Evolutionary conservation across 2,329 filamentous ascomycete genomes (phyloP).

Genomic region (Acrodontium crateriforme): DNA sequence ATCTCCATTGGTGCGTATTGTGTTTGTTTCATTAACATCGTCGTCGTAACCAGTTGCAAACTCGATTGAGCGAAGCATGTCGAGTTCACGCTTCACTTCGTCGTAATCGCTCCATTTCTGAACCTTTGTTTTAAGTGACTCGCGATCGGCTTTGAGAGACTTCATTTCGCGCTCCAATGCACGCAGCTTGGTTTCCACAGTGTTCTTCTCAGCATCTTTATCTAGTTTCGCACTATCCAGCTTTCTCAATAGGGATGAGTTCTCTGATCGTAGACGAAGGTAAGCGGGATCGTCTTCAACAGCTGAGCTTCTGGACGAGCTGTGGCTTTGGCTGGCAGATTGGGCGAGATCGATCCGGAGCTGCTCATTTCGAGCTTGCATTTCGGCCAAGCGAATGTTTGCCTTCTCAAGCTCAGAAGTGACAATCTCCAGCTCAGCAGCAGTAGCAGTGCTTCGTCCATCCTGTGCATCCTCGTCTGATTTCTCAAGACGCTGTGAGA

Average conservation of each 20-base stretch:
- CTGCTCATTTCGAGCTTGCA: constrained; percentile 90
- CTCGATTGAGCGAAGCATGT: constrained; percentile 90
- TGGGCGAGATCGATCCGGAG: constrained; percentile 82
- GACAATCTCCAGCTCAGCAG: constrained; percentile 86
- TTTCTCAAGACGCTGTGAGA: constrained; percentile 75
- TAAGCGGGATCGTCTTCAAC: constrained; percentile 84
- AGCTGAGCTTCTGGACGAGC: constrained; percentile 42
- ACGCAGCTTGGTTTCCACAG: constrained; percentile 61
- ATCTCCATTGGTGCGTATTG: constrained; percentile 34
- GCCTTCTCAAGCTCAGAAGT: constrained; percentile 84
- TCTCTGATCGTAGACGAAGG: constrained; percentile 80
- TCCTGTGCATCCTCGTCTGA: constrained; percentile 47
- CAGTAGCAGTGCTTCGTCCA: constrained; percentile 54
- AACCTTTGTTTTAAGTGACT: constrained; percentile 65
- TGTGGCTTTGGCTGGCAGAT: constrained; percentile 52
- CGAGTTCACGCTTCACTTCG: constrained; percentile 87
- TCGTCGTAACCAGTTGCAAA: constrained; percentile 68
- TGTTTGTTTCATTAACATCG: constrained; percentile 42
- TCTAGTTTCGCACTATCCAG: constrained; percentile 74
- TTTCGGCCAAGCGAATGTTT: constrained; percentile 70
- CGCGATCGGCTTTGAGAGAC: constrained; percentile 65
- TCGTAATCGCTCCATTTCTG: constrained; percentile 90
- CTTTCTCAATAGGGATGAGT: constrained; percentile 79
- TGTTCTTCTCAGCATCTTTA: constrained; percentile 64
- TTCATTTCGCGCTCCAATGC: constrained; percentile 66